phyloP scores from a whole-genome alignment of 2,329 filamentous ascomycete species.

The Colletotrichum sp. region DNA sequence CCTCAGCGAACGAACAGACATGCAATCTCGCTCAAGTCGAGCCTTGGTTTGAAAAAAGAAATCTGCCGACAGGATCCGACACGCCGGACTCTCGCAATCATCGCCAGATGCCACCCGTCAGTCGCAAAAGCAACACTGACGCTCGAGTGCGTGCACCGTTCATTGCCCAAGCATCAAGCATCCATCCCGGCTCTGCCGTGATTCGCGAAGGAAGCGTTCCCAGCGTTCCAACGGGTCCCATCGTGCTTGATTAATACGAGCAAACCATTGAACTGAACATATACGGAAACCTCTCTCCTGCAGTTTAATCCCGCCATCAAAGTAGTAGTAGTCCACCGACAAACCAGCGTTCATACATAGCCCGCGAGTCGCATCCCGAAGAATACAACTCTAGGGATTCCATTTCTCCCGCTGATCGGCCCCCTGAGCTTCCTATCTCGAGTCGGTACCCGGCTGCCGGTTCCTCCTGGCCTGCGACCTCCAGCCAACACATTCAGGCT shows the following conservation, averaged over 20 bases:
- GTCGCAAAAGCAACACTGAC: neutral
- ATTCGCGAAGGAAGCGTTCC: neutral
- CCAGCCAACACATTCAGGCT: neutral
- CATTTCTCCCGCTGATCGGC: constrained; percentile 2
- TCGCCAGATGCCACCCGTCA: neutral
- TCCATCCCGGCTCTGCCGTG: neutral
- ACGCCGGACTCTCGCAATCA: neutral
- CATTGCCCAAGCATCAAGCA: neutral
- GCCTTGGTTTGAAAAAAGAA: neutral
- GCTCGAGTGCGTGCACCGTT: neutral
- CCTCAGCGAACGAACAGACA: neutral
- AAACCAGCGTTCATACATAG: neutral
- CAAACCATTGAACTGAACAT: neutral
- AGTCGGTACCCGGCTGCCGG: constrained; percentile 10
- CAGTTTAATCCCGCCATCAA: neutral
- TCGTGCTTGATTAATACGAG: constrained; percentile 15
- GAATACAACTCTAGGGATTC: neutral
- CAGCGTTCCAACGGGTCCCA: constrained; percentile 12
- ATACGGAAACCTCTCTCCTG: neutral
- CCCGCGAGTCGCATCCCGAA: neutral
- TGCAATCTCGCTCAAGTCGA: neutral
- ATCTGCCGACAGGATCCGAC: neutral
- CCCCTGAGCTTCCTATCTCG: neutral
- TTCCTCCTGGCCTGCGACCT: constrained; percentile 10
- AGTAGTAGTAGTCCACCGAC: neutral